Evolutionary conservation across 306 rosid species (phyloP), one percentile per base, ranked within the genome.

Genomic region (Prunus fruticosa): DNA sequence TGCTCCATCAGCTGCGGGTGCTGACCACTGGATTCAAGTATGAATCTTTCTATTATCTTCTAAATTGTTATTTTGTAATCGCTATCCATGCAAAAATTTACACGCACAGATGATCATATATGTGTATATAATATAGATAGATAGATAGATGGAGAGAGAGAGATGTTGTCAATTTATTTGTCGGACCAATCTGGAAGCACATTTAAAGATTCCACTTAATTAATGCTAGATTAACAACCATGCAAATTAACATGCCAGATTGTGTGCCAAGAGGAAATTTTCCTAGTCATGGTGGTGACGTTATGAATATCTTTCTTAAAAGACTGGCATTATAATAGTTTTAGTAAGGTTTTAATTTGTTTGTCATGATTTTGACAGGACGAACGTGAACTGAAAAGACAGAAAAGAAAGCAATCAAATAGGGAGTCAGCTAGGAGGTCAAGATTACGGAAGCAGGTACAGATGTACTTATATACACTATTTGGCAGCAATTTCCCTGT

Each of bases 381-480:
- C 45, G 99, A 96, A 71, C 98, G 99, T 11, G 99, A 96, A 79
- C 81, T 96, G 64, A 96, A 92, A 87, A 82, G 97, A 76, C 99
- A 96, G 84, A 96, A 96, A 80, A 87, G 99, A 82, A 96, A 96
- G 88, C 99, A 96, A 82, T 96, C 99, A 16, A 96, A 96, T 67
- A 84, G 99, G 80, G 99, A 96, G 78, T 96, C 99, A 12, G 99
- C 99, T 30, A 82, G 99, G 89, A 89, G 99, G 88, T 96, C 99
- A 78, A 91, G 99, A 83, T 79, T 96, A 56, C 97, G 99, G 75
- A 96, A 96, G 83, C 99, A 96, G 98, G 99, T 96, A 79, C 43
- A 30, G 22, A 62, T 57, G 43, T 62, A 14, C 54, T 50, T 74
- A 25, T 50, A 27, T 1, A 34, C 7, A 18, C 67, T 46, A 14